A percentile compares a stretch with the other conserved stretches of the same genome.
Evolutionary conservation across 139 green algal species (phyloP).

Genomic region (Coelastrella sp.): DNA sequence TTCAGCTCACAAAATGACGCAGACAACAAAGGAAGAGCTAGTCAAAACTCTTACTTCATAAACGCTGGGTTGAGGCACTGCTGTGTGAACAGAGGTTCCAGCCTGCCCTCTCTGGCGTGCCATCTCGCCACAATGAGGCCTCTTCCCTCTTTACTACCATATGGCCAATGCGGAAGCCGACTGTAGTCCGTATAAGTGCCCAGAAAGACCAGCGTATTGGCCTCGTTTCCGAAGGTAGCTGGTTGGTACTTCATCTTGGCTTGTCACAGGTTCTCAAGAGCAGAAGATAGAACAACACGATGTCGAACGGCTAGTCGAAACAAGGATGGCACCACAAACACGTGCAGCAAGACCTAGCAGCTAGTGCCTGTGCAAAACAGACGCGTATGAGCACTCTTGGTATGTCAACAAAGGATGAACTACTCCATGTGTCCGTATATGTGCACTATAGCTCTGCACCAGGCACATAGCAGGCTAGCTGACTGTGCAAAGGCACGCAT

Average conservation of each 20-base stretch:
- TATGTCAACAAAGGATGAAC: too few relatives aligned
- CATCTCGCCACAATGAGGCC: slow-evolving; percentile 33
- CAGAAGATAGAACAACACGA: too few relatives aligned
- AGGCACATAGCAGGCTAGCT: too few relatives aligned
- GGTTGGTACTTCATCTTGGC: not conserved
- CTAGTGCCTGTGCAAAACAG: too few relatives aligned
- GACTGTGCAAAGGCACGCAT: not conserved
- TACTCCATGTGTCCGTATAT: too few relatives aligned
- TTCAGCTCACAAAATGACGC: not conserved
- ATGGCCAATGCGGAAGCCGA: slow-evolving; percentile 30
- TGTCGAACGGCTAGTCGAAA: not conserved
- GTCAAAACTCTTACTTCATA: slow-evolving; percentile 40
- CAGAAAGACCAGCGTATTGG: slow-evolving; percentile 22
- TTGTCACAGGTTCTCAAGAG: too few relatives aligned
- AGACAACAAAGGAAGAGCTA: not conserved
- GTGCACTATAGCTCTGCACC: too few relatives aligned
- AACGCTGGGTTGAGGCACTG: slow-evolving; percentile 33
- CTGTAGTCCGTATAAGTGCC: slow-evolving; percentile 41
- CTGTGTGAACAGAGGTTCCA: not conserved
- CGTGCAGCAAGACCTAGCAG: too few relatives aligned
- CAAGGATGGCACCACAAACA: too few relatives aligned
- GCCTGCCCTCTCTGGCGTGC: slow-evolving; percentile 6
- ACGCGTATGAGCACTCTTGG: too few relatives aligned
- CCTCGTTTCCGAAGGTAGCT: not conserved
- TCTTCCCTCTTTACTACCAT: not conserved